Conservation (phyloP, 345 rosid genomes). For the Populus alba region DNA sequence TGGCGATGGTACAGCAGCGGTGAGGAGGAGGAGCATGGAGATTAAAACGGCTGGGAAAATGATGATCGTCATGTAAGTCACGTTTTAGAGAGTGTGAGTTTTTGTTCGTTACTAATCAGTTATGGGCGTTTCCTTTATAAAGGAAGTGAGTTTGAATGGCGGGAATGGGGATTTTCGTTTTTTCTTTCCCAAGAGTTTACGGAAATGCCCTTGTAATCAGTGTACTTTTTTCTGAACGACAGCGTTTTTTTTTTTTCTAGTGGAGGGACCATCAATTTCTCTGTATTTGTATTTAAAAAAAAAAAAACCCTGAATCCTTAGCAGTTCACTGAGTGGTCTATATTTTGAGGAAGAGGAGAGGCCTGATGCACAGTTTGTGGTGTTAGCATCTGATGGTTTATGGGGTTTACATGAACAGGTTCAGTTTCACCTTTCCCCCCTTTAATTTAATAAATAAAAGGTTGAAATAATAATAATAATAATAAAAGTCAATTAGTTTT, state of each 20-base stretch:
- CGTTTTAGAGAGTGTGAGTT: not conserved
- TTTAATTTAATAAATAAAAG: too few relatives aligned
- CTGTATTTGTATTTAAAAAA: not conserved
- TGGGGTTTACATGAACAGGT: too few relatives aligned
- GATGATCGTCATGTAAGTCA: not conserved
- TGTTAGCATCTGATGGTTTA: too few relatives aligned
- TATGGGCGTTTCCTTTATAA: not conserved
- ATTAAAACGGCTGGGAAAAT: constrained; percentile 7
- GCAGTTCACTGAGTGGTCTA: not conserved
- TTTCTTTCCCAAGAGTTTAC: not conserved
- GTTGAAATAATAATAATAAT: too few relatives aligned
- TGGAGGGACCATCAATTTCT: not conserved
- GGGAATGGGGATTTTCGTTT: not conserved
- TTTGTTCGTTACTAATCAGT: not conserved
- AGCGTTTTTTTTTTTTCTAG: not conserved
- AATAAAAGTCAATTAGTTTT: too few relatives aligned
- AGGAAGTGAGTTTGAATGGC: not conserved
- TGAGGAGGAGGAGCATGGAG: constrained; percentile 21
- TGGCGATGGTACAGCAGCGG: constrained; percentile 10
- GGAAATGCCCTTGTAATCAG: not conserved
- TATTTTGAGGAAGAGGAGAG: not conserved
- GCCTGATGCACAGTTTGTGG: not conserved
- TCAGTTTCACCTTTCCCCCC: too few relatives aligned
- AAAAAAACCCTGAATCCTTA: not conserved
- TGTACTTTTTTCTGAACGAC: not conserved